Conservation (phyloP, 306 rosid species). For the Arachis stenosperma region DNA sequence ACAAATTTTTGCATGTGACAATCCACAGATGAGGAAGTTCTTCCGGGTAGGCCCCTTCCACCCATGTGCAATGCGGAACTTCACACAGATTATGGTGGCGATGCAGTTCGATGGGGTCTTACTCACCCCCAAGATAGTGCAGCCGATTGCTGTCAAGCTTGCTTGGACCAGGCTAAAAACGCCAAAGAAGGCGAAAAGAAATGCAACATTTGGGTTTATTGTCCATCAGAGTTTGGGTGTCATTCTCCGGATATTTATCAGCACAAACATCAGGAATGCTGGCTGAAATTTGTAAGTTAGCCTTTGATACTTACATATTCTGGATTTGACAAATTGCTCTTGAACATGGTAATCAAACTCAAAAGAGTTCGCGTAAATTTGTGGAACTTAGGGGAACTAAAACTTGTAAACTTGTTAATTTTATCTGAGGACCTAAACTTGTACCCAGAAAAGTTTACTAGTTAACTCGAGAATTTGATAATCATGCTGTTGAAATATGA, state of each 20-base stretch:
- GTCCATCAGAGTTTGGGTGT: slow-evolving; percentile 86
- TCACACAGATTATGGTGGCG: slow-evolving; percentile 88
- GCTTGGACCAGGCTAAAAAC: slow-evolving; percentile 76
- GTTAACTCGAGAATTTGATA: too few species aligned
- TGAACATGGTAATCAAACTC: too few species aligned
- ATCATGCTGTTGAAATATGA: background rate
- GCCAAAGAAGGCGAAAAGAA: slow-evolving; percentile 73
- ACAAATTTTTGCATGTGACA: slow-evolving; percentile 35
- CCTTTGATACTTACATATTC: slow-evolving; percentile 2
- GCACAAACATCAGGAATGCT: slow-evolving; percentile 86
- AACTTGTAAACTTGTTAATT: too few species aligned
- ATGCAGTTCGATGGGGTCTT: slow-evolving; percentile 96
- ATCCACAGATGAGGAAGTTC: slow-evolving; percentile 66
- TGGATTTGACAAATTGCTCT: background rate
- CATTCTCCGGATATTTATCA: slow-evolving; percentile 87
- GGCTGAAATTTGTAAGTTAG: slow-evolving; percentile 90
- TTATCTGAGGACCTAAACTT: too few species aligned
- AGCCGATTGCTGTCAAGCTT: slow-evolving; percentile 96
- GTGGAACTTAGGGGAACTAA: too few species aligned
- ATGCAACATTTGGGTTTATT: slow-evolving; percentile 97
- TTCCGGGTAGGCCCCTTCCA: slow-evolving; percentile 81
- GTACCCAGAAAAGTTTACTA: too few species aligned
- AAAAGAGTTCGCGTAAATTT: too few species aligned
- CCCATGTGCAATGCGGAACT: slow-evolving; percentile 71
- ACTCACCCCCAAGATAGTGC: slow-evolving; percentile 93